phyloP scores from a whole-genome alignment of 2,329 filamentous ascomycete genomes.

The Apiospora hydei region DNA sequence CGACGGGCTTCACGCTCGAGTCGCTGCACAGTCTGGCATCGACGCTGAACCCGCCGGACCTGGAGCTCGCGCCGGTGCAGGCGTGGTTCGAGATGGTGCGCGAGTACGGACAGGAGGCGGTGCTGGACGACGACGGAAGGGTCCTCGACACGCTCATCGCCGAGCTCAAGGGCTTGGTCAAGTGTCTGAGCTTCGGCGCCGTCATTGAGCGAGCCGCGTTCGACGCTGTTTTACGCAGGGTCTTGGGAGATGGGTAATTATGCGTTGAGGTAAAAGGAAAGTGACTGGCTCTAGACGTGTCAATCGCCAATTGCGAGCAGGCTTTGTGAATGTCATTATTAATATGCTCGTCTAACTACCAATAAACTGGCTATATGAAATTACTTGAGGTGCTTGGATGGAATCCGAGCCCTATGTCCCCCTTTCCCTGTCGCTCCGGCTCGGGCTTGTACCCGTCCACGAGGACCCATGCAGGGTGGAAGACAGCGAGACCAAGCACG shows the following conservation, averaged over 20 bases:
- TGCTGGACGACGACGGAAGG: slow-evolving; percentile 41
- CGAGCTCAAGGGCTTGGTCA: slow-evolving; percentile 52
- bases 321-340: not conserved
- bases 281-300: too few species aligned
- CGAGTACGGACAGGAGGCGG: slow-evolving; percentile 47
- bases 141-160: slow-evolving; percentile 48
- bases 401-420: not conserved
- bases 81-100: slow-evolving; percentile 61
- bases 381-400: not conserved
- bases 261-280: not conserved
- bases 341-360: not conserved
- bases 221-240: slow-evolving; percentile 52
- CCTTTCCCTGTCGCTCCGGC: not conserved
- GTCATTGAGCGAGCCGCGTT: slow-evolving; percentile 54
- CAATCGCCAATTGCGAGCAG: not conserved
- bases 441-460: slow-evolving; percentile 12
- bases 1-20: slow-evolving; percentile 50
- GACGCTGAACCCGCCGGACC: slow-evolving; percentile 50
- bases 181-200: slow-evolving; percentile 57
- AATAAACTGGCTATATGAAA: not conserved
- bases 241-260: slow-evolving; percentile 41
- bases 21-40: slow-evolving; percentile 54
- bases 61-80: slow-evolving; percentile 59
- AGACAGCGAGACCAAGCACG: slow-evolving; percentile 37
- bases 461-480: slow-evolving; percentile 38